Percentiles rank a stretch among this genome's conserved stretches.
Evolutionary conservation across 176 grass and related monocot genomes (phyloP).

Genomic region (Coix lacrymajobi): DNA sequence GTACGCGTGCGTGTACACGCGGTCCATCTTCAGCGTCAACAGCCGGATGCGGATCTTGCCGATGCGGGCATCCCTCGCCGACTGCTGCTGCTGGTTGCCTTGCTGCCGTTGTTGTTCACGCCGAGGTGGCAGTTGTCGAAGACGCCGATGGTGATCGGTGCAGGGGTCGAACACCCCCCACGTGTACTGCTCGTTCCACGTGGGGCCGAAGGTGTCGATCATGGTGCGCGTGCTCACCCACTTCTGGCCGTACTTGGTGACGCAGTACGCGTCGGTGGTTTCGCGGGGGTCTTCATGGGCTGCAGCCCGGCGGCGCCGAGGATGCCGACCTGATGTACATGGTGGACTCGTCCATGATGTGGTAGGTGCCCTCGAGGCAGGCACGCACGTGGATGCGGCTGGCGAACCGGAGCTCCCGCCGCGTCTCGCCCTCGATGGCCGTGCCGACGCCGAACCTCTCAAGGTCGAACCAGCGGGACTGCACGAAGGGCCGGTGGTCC

Average conservation of each 20-base stretch:
- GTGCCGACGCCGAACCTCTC: conserved; percentile 61
- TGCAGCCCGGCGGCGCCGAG: no score
- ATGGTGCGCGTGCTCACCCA: conserved; percentile 94
- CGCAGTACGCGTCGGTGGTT: conserved; percentile 84
- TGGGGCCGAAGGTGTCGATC: conserved; percentile 46
- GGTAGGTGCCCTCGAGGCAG: conserved; percentile 80
- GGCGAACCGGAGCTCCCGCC: conserved; percentile 69
- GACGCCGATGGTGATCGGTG: conserved; percentile 84
- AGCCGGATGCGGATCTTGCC: conserved; percentile 86
- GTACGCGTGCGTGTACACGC: conserved; percentile 82
- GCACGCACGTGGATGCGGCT: conserved; percentile 70
- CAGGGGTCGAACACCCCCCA: conserved; percentile 90
- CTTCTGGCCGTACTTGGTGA: conserved; percentile 92
- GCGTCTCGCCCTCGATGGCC: conserved; percentile 71
- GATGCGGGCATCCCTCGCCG: conserved; percentile 42
- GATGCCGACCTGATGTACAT: no score
- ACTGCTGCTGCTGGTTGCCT: background rate
- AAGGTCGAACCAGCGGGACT: conserved; percentile 78
- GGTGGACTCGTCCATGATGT: conserved; percentile 94
- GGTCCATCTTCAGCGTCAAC: conserved; percentile 69
- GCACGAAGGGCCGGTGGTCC: conserved; percentile 66
- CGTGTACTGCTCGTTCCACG: conserved; percentile 91
- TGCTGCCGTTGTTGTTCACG: background rate
- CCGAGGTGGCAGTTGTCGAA: conserved; percentile 92
- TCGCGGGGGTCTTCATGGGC: no score